These are phyloP conservation scores for Aureobasidium sp. DNA, from an alignment of 2,329 filamentous ascomycete species.

Conservation along the genomic window DNA sequence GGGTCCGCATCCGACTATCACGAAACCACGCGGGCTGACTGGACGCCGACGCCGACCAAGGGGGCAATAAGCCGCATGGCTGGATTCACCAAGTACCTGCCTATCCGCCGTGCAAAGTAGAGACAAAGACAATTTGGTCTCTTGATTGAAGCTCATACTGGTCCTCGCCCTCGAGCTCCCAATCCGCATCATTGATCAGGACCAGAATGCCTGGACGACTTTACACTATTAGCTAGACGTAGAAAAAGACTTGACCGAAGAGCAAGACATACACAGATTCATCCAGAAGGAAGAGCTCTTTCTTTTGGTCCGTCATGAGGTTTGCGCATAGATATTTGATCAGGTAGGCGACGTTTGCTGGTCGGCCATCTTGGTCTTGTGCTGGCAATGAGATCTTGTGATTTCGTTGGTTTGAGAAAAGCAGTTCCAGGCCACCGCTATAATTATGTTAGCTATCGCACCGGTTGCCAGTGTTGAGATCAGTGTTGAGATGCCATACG, in stretches of 20 bases:
- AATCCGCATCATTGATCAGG: conserved; percentile 95
- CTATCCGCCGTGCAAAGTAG: conserved; percentile 86
- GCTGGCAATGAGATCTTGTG: conserved; percentile 64
- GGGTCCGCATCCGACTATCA: not conserved
- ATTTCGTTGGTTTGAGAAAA: conserved; percentile 77
- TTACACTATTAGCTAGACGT: conserved; percentile 20
- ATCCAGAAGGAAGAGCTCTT: conserved; percentile 85
- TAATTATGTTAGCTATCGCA: conserved; percentile 17
- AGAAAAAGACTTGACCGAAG: not conserved
- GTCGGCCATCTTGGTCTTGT: conserved; percentile 51
- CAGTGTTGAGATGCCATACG: too few relatives aligned
- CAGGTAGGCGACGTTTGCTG: conserved; percentile 66
- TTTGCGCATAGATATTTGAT: conserved; percentile 73
- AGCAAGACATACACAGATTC: conserved; percentile 68
- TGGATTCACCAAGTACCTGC: not conserved
- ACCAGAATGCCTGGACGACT: conserved; percentile 94
- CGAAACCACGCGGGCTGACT: not conserved
- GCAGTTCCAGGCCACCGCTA: conserved; percentile 84
- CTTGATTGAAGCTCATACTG: conserved; percentile 72
- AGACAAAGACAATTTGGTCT: conserved; percentile 93
- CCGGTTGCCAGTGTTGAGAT: conserved; percentile 15
- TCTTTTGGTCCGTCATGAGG: conserved; percentile 76
- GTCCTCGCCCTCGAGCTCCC: conserved; percentile 95
- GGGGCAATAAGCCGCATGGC: not conserved
- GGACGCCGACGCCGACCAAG: conserved; percentile 2